Percentiles rank a stretch among this genome's conserved stretches.
Conservation (phyloP, 1,139 yeast species). For the Hyphopichia wangnamkhiaoensis region DNA sequence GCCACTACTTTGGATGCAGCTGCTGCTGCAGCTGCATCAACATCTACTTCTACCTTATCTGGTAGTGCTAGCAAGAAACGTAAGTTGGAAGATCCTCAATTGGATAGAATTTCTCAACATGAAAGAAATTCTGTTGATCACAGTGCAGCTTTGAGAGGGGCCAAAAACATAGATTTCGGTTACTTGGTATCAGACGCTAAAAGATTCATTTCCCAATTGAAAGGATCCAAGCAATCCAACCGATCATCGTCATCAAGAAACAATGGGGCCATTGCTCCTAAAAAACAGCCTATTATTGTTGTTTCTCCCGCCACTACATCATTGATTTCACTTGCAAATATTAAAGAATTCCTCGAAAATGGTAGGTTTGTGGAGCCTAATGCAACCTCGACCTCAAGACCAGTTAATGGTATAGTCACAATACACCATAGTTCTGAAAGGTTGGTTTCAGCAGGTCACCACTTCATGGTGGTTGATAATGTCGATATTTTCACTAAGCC, state of each 20-base stretch:
- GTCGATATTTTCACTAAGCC: constrained; percentile 89
- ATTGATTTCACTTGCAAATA: constrained; percentile 74
- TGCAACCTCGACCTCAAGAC: constrained; percentile 34
- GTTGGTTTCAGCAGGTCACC: constrained; percentile 53
- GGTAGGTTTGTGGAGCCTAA: constrained; percentile 70
- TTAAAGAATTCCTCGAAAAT: constrained; percentile 77
- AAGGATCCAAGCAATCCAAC: constrained; percentile 32
- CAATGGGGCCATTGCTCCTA: constrained; percentile 18
- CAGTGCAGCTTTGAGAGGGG: constrained; percentile 77
- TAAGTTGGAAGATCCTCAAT: constrained; percentile 52
- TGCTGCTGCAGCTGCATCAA: constrained; percentile 9
- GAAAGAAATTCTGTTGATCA: constrained; percentile 78
- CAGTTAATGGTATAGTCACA: constrained; percentile 45
- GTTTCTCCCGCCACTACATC: constrained; percentile 96
- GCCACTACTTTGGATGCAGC: constrained; percentile 6
- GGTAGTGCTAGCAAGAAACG: constrained; percentile 20
- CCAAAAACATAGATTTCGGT: constrained; percentile 71
- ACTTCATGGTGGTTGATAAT: constrained; percentile 80
- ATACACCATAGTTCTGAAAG: constrained; percentile 58
- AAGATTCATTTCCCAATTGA: constrained; percentile 57
- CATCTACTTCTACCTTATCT: constrained; percentile 8
- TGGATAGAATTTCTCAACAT: constrained; percentile 52
- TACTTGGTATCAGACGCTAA: constrained; percentile 74
- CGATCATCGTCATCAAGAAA: constrained; percentile 14
- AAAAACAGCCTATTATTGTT: constrained; percentile 85